These are phyloP conservation scores for Entoloma clypeatum DNA, from an alignment of 1,284 basidiomycete genomes.

Conservation along the genomic window DNA sequence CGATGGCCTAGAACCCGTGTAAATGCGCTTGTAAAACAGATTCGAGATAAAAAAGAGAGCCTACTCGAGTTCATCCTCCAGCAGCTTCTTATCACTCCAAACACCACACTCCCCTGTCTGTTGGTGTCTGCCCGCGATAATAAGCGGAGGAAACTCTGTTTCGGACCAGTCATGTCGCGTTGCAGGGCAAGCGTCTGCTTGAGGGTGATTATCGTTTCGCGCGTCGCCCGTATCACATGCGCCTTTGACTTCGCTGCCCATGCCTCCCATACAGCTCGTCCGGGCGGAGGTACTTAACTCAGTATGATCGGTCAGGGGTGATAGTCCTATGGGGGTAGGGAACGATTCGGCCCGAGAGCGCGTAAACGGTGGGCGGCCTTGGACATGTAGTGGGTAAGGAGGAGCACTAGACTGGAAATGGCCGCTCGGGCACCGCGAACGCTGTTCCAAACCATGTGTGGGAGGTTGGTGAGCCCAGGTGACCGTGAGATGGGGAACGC, in stretches of 20 bases:
- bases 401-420: slow-evolving; percentile 18
- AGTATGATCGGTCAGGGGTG: neutral
- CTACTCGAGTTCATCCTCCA: slow-evolving; percentile 11
- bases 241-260: slow-evolving; percentile 4
- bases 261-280: slow-evolving; percentile 4
- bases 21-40: neutral
- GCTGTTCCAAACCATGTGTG: slow-evolving; percentile 22
- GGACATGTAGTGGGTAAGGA: slow-evolving; percentile 25
- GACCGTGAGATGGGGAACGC: slow-evolving; percentile 65
- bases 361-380: slow-evolving; percentile 11
- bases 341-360: slow-evolving; percentile 5
- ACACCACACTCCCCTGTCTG: slow-evolving; percentile 25
- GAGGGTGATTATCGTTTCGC: no score
- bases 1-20: slow-evolving; percentile 12
- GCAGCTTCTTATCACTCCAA: slow-evolving; percentile 25
- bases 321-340: slow-evolving; percentile 10
- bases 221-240: no score
- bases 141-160: slow-evolving; percentile 41
- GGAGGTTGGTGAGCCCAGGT: slow-evolving; percentile 69
- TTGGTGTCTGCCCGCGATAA: slow-evolving; percentile 22
- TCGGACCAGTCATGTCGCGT: slow-evolving; percentile 33
- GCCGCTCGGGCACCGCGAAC: slow-evolving; percentile 15
- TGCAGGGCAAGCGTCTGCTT: neutral
- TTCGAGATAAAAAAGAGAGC: slow-evolving; percentile 6
- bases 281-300: slow-evolving; percentile 2